These are phyloP conservation scores for Lyophyllum semitale DNA, from an alignment of 768 basidiomycete genomes.

Conservation along the genomic window DNA sequence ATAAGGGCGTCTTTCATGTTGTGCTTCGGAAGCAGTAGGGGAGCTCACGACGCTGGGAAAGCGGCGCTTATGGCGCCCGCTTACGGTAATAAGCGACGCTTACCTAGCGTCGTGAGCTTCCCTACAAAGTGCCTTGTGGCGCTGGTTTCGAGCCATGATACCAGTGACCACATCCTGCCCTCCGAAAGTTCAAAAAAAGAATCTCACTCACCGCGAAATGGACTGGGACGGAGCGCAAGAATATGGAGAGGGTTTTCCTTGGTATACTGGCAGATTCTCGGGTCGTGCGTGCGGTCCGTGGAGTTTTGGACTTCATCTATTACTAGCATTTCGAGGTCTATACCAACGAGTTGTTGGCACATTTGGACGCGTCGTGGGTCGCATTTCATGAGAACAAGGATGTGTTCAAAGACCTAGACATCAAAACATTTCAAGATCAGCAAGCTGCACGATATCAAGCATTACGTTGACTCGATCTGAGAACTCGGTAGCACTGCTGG, in stretches of 20 bases:
- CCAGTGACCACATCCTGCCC: not conserved
- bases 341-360: constrained; percentile 23
- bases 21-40: constrained; percentile 22
- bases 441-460: constrained; percentile 34
- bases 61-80: too few species aligned
- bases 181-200: constrained; percentile 44
- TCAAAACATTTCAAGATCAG: constrained; percentile 37
- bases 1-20: constrained; percentile 43
- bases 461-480: constrained; percentile 31
- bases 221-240: constrained; percentile 37
- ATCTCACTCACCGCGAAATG: constrained; percentile 35
- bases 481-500: constrained; percentile 27
- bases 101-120: too few species aligned
- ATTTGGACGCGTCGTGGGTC: constrained; percentile 22
- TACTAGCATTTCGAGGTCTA: constrained; percentile 31
- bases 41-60: too few species aligned
- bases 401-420: constrained; percentile 24
- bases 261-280: constrained; percentile 32
- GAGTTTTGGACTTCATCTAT: constrained; percentile 27
- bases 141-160: constrained; percentile 27
- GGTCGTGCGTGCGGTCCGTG: constrained; percentile 19
- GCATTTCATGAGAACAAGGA: constrained; percentile 35
- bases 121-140: too few species aligned
- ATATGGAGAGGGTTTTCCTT: constrained; percentile 26
- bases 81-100: too few species aligned